Evolutionary conservation across 805 yeast species (phyloP).

Genomic region (Suhomyces sp.): DNA sequence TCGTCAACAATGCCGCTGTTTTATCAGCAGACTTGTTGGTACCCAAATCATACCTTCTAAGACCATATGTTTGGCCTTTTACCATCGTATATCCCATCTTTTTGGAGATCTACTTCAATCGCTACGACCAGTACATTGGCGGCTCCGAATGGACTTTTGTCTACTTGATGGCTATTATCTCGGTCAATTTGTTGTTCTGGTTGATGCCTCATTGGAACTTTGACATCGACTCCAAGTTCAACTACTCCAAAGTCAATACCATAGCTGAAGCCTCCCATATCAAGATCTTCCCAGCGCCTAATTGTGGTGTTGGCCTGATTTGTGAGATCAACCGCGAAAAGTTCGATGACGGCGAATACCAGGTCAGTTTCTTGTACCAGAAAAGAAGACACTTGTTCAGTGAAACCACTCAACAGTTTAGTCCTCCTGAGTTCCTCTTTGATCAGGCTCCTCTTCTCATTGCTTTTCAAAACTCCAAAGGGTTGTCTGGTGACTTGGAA

Average conservation of each 20-base stretch:
- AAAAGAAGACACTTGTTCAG: slow-evolving; percentile 85
- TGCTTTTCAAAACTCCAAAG: slow-evolving; percentile 54
- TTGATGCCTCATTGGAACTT: slow-evolving; percentile 95
- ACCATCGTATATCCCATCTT: slow-evolving; percentile 73
- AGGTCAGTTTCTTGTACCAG: slow-evolving; percentile 77
- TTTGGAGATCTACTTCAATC: slow-evolving; percentile 56
- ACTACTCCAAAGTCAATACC: slow-evolving; percentile 52
- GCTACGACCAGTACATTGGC: slow-evolving; percentile 77
- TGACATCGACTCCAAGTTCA: slow-evolving; percentile 63
- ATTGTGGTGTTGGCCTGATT: slow-evolving; percentile 83
- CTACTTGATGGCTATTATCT: slow-evolving; percentile 67
- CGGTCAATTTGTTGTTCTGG: slow-evolving; percentile 74
- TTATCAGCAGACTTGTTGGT: slow-evolving; percentile 70
- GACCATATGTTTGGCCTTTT: slow-evolving; percentile 86
- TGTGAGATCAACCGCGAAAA: slow-evolving; percentile 56
- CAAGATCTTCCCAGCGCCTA: slow-evolving; percentile 76
- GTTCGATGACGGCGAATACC: slow-evolving; percentile 56
- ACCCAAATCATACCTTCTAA: slow-evolving; percentile 55
- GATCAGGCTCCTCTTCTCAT: slow-evolving; percentile 57
- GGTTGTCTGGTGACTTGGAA: slow-evolving; percentile 53
- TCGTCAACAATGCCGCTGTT: slow-evolving; percentile 73
- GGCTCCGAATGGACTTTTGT: slow-evolving; percentile 97
- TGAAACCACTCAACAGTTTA: slow-evolving; percentile 49
- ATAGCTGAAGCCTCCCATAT: slow-evolving; percentile 68
- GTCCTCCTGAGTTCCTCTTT: slow-evolving; percentile 79